Evolutionary conservation across 1,139 yeast genomes (phyloP).

Genomic region (Nadsonia starkeyi-henricii): DNA sequence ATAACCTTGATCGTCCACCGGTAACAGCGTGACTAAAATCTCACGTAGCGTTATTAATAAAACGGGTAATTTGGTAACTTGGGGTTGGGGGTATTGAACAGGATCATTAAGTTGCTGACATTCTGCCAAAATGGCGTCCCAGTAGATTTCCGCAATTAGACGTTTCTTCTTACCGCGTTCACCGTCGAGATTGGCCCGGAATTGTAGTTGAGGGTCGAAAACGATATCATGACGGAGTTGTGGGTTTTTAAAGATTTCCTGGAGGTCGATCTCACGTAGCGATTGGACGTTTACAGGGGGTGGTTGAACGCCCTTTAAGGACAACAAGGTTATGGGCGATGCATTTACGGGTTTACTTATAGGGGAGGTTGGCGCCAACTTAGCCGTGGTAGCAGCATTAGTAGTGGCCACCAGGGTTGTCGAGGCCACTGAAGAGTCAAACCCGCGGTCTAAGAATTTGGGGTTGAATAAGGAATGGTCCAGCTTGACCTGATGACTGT

Average conservation of each 20-base stretch:
- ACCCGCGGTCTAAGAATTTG: not conserved
- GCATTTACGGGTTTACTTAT: not conserved
- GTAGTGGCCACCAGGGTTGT: too few species aligned
- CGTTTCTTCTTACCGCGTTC: constrained; percentile 76
- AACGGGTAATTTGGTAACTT: constrained; percentile 40
- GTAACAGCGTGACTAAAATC: constrained; percentile 59
- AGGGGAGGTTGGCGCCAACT: not conserved
- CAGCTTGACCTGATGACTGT: not conserved
- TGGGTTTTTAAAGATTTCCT: constrained; percentile 82
- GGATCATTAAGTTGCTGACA: constrained; percentile 19
- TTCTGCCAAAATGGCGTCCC: constrained; percentile 65
- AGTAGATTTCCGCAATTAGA: constrained; percentile 61
- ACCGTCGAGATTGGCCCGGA: constrained; percentile 84
- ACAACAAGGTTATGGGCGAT: not conserved
- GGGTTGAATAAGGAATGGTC: not conserved
- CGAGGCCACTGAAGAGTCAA: too few species aligned
- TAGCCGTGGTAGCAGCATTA: not conserved
- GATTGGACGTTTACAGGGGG: constrained; percentile 85
- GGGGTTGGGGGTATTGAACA: constrained; percentile 6
- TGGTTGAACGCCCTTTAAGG: constrained; percentile 11
- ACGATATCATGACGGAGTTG: constrained; percentile 85
- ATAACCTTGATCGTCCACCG: constrained; percentile 57
- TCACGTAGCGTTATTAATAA: constrained; percentile 67
- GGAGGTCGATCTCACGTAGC: constrained; percentile 72
- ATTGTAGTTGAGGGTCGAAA: constrained; percentile 85